Percentiles rank a stretch among this genome's conserved stretches.
Conservation (phyloP, 495 filamentous ascomycete species). For the Penicillium coffeae region DNA sequence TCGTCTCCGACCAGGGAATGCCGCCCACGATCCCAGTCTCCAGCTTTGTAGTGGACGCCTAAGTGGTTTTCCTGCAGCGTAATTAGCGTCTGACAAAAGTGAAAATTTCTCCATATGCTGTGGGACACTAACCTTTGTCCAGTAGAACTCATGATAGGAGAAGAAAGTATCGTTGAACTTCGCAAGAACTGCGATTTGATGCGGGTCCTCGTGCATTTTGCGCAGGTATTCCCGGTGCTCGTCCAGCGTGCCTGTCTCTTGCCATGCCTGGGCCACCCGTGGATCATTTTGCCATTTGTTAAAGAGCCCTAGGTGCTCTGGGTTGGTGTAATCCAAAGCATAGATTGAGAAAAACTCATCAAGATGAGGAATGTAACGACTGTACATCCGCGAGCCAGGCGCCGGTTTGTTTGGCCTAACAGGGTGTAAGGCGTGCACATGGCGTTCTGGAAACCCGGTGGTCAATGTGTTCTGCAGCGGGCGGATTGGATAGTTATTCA, state of each 20-base stretch:
- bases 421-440: slow-evolving; percentile 46
- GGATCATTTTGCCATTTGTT: slow-evolving; percentile 66
- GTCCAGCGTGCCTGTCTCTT: slow-evolving; percentile 59
- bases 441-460: slow-evolving; percentile 31
- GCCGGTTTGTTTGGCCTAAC: slow-evolving; percentile 52
- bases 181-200: slow-evolving; percentile 53
- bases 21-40: slow-evolving; percentile 59
- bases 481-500: too few species aligned
- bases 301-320: slow-evolving; percentile 54
- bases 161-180: slow-evolving; percentile 56
- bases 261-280: slow-evolving; percentile 62
- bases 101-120: not conserved
- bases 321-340: slow-evolving; percentile 50
- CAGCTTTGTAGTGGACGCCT: slow-evolving; percentile 56
- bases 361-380: slow-evolving; percentile 60
- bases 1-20: slow-evolving; percentile 62
- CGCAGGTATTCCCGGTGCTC: slow-evolving; percentile 58
- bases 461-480: slow-evolving; percentile 14
- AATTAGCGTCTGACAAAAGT: not conserved
- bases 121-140: slow-evolving; percentile 35
- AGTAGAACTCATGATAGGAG: slow-evolving; percentile 65
- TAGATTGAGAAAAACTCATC: slow-evolving; percentile 60
- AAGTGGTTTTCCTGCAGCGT: slow-evolving; percentile 53
- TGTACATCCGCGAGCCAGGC: slow-evolving; percentile 57
- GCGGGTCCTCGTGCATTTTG: slow-evolving; percentile 52